Percentiles rank a stretch among this genome's conserved stretches.
phyloP scores from a whole-genome alignment of 2,329 filamentous ascomycete genomes.

The Pezicula neosporulosa region DNA sequence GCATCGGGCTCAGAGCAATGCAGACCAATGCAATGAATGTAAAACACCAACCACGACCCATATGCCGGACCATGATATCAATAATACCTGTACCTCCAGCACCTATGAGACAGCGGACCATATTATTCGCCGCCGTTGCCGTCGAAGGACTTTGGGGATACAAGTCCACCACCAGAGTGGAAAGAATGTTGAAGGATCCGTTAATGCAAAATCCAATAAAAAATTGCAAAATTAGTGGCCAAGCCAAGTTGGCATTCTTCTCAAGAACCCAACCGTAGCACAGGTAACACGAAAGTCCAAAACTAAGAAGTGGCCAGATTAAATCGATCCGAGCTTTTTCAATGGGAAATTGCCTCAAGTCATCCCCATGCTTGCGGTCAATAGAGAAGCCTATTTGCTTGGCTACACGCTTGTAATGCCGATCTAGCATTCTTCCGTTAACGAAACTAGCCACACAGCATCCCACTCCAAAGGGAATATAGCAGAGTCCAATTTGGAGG shows the following conservation, averaged over 20 bases:
- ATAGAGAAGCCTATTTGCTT: conserved; percentile 57
- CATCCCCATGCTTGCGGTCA: conserved; percentile 47
- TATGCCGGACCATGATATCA: conserved; percentile 50
- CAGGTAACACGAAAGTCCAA: conserved; percentile 50
- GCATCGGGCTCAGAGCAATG: conserved; percentile 41
- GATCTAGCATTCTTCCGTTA: conserved; percentile 55
- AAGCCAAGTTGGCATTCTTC: conserved; percentile 46
- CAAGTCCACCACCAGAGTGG: conserved; percentile 60
- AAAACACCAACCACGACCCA: conserved; percentile 62
- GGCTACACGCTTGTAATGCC: conserved; percentile 70
- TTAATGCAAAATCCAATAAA: conserved; percentile 55
- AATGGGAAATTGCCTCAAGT: conserved; percentile 31
- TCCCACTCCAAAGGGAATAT: conserved; percentile 42
- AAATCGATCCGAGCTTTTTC: conserved; percentile 45
- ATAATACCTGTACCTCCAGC: conserved; percentile 58
- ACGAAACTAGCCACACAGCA: conserved; percentile 46
- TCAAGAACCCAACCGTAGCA: conserved; percentile 57
- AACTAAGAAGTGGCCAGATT: conserved; percentile 48
- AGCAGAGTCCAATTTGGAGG: conserved; percentile 29
- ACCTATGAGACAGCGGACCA: conserved; percentile 58
- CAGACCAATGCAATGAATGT: conserved; percentile 54
- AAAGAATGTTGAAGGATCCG: conserved; percentile 61
- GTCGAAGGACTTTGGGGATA: conserved; percentile 59
- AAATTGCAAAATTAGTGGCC: conserved; percentile 53
- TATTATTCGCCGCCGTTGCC: conserved; percentile 60